phyloP scores from a whole-genome alignment of 2,329 filamentous ascomycete species.

The Lasiodiplodia sp. region DNA sequence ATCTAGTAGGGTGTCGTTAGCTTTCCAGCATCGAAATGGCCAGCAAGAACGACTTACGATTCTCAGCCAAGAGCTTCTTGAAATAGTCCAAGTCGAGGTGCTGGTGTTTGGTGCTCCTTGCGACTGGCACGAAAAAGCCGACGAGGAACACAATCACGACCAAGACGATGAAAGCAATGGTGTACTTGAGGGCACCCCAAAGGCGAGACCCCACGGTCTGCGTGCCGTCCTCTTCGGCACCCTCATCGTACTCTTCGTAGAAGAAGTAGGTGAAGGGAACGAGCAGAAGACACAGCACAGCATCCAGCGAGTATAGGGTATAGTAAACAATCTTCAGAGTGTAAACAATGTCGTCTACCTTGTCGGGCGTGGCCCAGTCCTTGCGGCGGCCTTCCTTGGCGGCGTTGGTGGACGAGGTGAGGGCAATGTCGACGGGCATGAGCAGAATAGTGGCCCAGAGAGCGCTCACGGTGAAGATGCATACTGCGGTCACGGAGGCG shows the following conservation, averaged over 20 bases:
- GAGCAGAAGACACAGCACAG: conserved; percentile 84
- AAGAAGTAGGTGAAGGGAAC: conserved; percentile 98
- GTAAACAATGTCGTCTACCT: conserved; percentile 77
- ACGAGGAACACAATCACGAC: conserved; percentile 85
- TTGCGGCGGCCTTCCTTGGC: conserved; percentile 82
- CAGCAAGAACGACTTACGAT: conserved; percentile 62
- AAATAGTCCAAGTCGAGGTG: conserved; percentile 90
- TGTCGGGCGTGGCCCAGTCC: conserved; percentile 88
- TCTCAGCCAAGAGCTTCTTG: conserved; percentile 81
- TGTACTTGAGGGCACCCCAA: conserved; percentile 89
- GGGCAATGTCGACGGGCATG: conserved; percentile 91
- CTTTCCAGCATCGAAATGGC: not conserved
- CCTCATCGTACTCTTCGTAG: conserved; percentile 96
- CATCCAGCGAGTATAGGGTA: conserved; percentile 88
- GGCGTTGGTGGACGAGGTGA: conserved; percentile 87
- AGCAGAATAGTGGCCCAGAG: conserved; percentile 91
- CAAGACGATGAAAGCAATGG: conserved; percentile 80
- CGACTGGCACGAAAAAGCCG: conserved; percentile 90
- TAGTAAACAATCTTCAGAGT: conserved; percentile 93
- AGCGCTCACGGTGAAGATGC: conserved; percentile 84
- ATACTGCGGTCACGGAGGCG: conserved; percentile 79
- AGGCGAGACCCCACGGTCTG: conserved; percentile 76
- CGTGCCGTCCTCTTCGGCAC: conserved; percentile 79
- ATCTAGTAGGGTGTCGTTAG: conserved; percentile 53
- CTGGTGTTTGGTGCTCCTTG: conserved; percentile 66